A percentile compares a stretch with the other conserved stretches of the same genome.
Conservation (phyloP, 2,329 filamentous ascomycete species). For the Cladosporium sp. region DNA sequence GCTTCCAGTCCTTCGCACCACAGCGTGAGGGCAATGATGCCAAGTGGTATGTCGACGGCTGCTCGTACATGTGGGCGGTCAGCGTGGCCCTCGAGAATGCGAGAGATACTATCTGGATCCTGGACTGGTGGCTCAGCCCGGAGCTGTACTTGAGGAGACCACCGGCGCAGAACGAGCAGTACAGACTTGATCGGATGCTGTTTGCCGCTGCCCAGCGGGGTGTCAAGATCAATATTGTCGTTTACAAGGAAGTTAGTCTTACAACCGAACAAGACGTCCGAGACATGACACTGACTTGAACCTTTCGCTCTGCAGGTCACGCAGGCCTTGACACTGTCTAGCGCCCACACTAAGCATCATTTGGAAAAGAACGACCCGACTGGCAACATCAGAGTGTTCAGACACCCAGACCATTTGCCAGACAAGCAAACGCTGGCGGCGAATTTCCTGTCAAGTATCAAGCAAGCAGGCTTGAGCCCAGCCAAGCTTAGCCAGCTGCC, state of each 20-base stretch:
- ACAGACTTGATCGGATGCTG: slow-evolving; percentile 80
- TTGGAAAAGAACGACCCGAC: slow-evolving; percentile 70
- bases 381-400: slow-evolving; percentile 82
- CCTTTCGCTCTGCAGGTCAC: slow-evolving; percentile 36
- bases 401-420: slow-evolving; percentile 85
- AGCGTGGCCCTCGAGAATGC: slow-evolving; percentile 77
- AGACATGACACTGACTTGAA: not conserved
- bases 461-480: slow-evolving; percentile 57
- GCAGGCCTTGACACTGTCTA: slow-evolving; percentile 56
- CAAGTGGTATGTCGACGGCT: slow-evolving; percentile 88
- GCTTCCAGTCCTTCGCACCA: slow-evolving; percentile 68
- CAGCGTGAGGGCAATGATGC: slow-evolving; percentile 68
- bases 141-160: slow-evolving; percentile 85
- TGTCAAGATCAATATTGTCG: slow-evolving; percentile 80
- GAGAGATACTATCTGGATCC: slow-evolving; percentile 75
- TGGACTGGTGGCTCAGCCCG: slow-evolving; percentile 77
- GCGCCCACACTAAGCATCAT: slow-evolving; percentile 74
- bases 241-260: slow-evolving; percentile 72
- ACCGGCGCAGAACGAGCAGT: slow-evolving; percentile 76
- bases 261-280: not conserved
- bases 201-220: slow-evolving; percentile 79
- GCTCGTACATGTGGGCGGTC: slow-evolving; percentile 83
- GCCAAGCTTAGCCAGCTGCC: slow-evolving; percentile 64
- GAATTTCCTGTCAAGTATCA: slow-evolving; percentile 56
- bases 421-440: slow-evolving; percentile 67